Conservation (phyloP, 352 stramenopile genomes). For the Pythium scleroteichum region DNA sequence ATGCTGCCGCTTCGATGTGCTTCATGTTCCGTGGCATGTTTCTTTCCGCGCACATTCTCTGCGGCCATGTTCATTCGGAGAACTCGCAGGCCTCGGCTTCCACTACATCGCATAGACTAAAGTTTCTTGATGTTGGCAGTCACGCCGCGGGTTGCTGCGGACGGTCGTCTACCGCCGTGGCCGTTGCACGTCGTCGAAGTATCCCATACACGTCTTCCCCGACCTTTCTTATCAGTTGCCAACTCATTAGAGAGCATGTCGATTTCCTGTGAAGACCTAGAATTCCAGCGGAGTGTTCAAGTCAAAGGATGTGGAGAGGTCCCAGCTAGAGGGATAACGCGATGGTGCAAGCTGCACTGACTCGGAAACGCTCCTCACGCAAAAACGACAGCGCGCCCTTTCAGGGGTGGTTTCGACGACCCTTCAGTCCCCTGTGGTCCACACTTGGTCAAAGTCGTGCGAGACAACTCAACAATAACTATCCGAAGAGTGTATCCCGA, state of each 20-base stretch:
- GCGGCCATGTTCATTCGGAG: not conserved
- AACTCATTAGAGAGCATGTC: no score
- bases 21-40: not conserved
- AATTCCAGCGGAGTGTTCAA: not conserved
- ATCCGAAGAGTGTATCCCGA: no score
- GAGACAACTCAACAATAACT: not conserved
- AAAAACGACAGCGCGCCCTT: not conserved
- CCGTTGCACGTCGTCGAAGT: no score
- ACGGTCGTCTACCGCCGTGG: no score
- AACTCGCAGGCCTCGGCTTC: not conserved
- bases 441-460: not conserved
- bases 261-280: no score
- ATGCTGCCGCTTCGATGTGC: not conserved
- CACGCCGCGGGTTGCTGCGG: no score
- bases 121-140: not conserved
- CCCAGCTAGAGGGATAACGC: not conserved
- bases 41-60: not conserved
- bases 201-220: no score
- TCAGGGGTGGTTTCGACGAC: not conserved
- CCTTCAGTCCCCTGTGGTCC: not conserved
- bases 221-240: no score
- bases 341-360: not conserved
- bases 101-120: not conserved
- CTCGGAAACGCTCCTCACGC: not conserved
- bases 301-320: not conserved